Evolutionary conservation across 2,329 filamentous ascomycete species (phyloP), one percentile per base, ranked within the genome.

Genomic region (Epichloe baconii): DNA sequence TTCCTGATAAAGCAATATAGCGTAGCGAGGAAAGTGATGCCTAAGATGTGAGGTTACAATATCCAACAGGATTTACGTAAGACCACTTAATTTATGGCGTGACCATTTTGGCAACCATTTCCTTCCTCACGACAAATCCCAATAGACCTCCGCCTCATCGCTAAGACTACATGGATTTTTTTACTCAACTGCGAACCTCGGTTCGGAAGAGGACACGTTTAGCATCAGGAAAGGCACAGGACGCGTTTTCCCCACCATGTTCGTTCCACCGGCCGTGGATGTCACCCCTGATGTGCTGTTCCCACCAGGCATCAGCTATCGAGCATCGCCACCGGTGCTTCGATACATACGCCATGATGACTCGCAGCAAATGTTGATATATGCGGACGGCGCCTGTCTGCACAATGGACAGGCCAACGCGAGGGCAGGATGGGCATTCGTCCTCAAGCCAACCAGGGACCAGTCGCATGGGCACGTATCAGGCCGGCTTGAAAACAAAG

Each of bases 361-460:
- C 15, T 4, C 7, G 23, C 6, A 7, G 12, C 23, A 36, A 36
- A 21, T 46, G 17, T 15, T 46, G 31, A 46, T 46, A 10, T 46
- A 37, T 35, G 38, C 45, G 10, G 34, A 47, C 4, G 45, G 45
- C n/a, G 35, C 45, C 14, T 47, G 45, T 38, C 19, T 17, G 19
- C 3, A 47, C 19, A 47, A 38, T 17, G 19, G 45, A 17, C 45
- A 26, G 7, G 14, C 7, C 19, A n/a, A 26, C 2, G 6, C 45
- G 23, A 47, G 15, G 15, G 45, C 45, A 11, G 35, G 14, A 38
- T 26, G 45, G 35, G 35, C 35, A 23, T 38, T n/a, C 11, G 19
- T 38, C 31, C n/a, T 23, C 12, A 21, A 3, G 17, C 44, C 44
- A 23, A 12, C 10, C 26, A 8, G 1, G 10, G 31, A 15, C 31